These are phyloP conservation scores for Floccularia luteovirens DNA, from an alignment of 768 basidiomycete genomes.

Conservation along the genomic window DNA sequence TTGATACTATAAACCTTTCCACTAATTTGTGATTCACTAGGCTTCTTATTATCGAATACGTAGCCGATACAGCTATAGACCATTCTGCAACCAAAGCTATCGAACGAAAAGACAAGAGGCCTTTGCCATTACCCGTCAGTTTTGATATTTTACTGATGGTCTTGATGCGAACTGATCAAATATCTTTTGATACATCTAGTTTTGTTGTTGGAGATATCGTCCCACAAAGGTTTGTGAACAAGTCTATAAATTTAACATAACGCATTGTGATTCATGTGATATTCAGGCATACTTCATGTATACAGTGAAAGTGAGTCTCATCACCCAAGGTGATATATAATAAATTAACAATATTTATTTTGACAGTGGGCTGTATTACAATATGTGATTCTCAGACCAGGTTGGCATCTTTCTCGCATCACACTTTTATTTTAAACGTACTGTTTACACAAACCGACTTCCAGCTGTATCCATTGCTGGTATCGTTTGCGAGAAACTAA, in stretches of 20 bases:
- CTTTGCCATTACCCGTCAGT: conserved; percentile 58
- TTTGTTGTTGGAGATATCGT: conserved; percentile 77
- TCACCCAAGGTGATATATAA: not conserved
- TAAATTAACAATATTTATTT: not conserved
- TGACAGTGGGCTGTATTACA: conserved; percentile 80
- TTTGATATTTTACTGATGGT: not conserved
- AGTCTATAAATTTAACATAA: not conserved
- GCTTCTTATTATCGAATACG: conserved; percentile 77
- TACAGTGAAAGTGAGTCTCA: conserved; percentile 59
- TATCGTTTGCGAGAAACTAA: conserved; percentile 65
- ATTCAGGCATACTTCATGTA: conserved; percentile 81
- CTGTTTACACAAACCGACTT: no score
- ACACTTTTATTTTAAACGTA: not conserved
- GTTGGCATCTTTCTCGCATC: conserved; percentile 14
- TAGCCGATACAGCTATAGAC: conserved; percentile 59
- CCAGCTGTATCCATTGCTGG: conserved; percentile 62
- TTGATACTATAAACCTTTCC: not conserved
- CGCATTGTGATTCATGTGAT: conserved; percentile 1
- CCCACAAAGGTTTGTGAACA: conserved; percentile 70
- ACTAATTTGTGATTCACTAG: conserved; percentile 22
- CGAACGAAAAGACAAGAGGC: conserved; percentile 69
- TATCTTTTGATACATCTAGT: conserved; percentile 29
- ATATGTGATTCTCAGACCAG: conserved; percentile 69
- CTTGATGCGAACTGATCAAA: not conserved
- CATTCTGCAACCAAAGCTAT: conserved; percentile 64